Evolutionary conservation across 2,329 filamentous ascomycete species (phyloP), one percentile per base, ranked within the genome.

Genomic region (Rosellinia necatrix): DNA sequence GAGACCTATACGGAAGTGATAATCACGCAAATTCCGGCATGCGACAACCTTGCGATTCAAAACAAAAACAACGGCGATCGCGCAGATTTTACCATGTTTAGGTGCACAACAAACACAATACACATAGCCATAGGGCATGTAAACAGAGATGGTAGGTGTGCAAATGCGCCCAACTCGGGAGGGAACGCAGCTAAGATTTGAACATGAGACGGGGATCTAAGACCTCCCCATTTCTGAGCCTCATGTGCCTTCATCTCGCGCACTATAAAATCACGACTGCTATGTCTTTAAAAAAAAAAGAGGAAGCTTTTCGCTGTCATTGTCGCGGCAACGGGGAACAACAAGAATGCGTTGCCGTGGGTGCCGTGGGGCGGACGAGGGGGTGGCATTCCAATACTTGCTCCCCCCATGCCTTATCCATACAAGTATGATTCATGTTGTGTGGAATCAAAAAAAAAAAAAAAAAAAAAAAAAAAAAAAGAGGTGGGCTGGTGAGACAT

Each of bases 341-440:
- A n/a, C 7, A 49, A 35, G 59, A 62, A 62, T 62, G 59, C 24
- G 53, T 60, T 52, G 59, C 50, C 35, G 35, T 34, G 34, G 34
- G 13, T 15, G 41, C n/a, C n/a, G 13, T 30, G 53, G 48, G 3
- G 29, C 6, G 3, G 35, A 9, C 15, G 21, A 24, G 29, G 9
- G 15, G 6, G 0, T 51, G 6, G 15, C 56, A 61, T 61, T 61
- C 59, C 59, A 59, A 29, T 21, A 7, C 32, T 15, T 13, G 13
- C 6, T 7, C n/a, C 32, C 19, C 13, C 44, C 24, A 21, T n/a
- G n/a, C n/a, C n/a, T n/a, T n/a, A n/a, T n/a, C n/a, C n/a, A 6
- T 19, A n/a, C 22, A 4, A 41, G 19, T n/a, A n/a, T n/a, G n/a
- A n/a, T n/a, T n/a, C n/a, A n/a, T n/a, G n/a, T n/a, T n/a, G n/a